Evolutionary conservation across 441 rosid species (phyloP), one percentile per base, ranked within the genome.

Genomic region (Adansonia madagascariensis): DNA sequence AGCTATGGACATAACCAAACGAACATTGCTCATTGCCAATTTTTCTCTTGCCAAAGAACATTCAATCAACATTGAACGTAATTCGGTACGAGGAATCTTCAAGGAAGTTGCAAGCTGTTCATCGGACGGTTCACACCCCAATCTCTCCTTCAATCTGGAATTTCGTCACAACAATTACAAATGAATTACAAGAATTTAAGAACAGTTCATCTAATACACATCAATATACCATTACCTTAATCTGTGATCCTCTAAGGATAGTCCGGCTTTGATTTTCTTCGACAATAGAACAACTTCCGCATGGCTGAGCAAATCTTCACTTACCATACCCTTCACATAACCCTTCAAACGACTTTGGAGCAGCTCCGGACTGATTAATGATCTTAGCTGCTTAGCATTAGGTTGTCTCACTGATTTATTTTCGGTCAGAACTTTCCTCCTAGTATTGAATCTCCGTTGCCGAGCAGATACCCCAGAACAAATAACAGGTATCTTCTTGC

Each of bases 1-100:
- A 83, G 99, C 99, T 44, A 96, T 94, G 47, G 98, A 94, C 94
- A 94, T 83, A 78, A 96, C 99, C 59, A 96, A 85, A 74, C 99
- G 98, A 62, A 96, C 98, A 82, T 96, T 96, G 86, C 95, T 91
- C 99, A 92, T 94, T 62, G 98, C 94, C 79, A 96, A 84, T 85
- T 91, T 96, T 77, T 94, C 98, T 82, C 92, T 90, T 0, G 99
- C 99, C 86, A 92, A 78, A 79, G 90, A 80, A 78, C 92, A 91
- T 71, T 91, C 95, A 61, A 90, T 89, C 79, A 81, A 65, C 78
- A 80, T 85, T 56, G 95, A 84, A 74, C 83, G 98, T 63, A 96
- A 86, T 81, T 91, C 90, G 12, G 91, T 61, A 14, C 89, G 89
- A 80, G 95, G 86, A 71, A 96, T 89, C 80, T 85, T 89, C 88